Evolutionary conservation across 768 basidiomycete genomes (phyloP).

Genomic region (Pleurotus djamor): DNA sequence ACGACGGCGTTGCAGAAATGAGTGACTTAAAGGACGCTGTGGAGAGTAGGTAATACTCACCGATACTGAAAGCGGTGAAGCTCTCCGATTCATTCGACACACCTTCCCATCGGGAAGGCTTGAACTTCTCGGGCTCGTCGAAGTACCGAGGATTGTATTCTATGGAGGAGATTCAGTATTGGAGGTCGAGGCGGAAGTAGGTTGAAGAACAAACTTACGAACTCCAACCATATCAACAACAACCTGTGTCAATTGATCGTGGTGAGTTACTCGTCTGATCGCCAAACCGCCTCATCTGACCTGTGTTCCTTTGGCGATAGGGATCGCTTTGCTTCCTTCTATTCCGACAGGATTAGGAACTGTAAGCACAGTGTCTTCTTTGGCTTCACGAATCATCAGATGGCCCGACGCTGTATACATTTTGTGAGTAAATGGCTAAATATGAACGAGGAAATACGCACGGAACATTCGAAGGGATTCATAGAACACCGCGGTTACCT

Average conservation of each 20-base stretch:
- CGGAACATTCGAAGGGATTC: conserved; percentile 46
- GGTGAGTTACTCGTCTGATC: background rate
- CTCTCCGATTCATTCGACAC: conserved; percentile 37
- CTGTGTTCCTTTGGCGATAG: conserved; percentile 37
- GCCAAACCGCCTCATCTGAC: conserved; percentile 15
- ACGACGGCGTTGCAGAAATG: background rate
- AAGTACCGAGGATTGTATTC: conserved; percentile 52
- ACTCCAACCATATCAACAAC: conserved; percentile 48
- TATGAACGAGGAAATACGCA: conserved; percentile 19
- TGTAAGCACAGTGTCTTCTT: conserved; percentile 37
- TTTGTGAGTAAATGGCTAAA: background rate
- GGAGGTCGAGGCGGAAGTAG: too few relatives aligned
- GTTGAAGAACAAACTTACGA: conserved; percentile 20
- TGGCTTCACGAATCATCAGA: conserved; percentile 39
- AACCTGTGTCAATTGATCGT: conserved; percentile 16
- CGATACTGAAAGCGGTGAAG: conserved; percentile 47
- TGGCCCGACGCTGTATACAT: conserved; percentile 32
- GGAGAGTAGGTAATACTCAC: conserved; percentile 10
- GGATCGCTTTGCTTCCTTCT: conserved; percentile 32
- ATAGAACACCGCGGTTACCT: conserved; percentile 41
- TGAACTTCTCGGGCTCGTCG: conserved; percentile 43
- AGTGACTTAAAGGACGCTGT: background rate
- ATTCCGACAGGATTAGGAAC: conserved; percentile 37
- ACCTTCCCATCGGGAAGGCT: conserved; percentile 50
- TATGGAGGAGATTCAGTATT: conserved; percentile 11